Evolutionary conservation across 2,329 filamentous ascomycete species (phyloP).

Genomic region (Verticillium nonalfalfae): DNA sequence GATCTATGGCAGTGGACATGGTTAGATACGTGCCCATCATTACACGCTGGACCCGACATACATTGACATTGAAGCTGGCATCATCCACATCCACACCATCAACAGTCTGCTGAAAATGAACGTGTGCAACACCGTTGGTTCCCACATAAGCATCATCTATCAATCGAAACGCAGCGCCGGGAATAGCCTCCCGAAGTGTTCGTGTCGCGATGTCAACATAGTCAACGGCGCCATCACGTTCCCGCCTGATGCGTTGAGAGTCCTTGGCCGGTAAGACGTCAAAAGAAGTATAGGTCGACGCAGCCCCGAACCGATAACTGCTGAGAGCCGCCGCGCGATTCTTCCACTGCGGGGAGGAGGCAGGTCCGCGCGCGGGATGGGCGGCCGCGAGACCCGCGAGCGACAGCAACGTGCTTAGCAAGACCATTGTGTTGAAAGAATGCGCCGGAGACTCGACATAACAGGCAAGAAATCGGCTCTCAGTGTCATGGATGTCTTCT

Average conservation of each 20-base stretch:
- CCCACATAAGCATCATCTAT: conserved; percentile 41
- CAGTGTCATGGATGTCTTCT: not conserved
- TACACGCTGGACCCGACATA: conserved; percentile 20
- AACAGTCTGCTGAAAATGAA: conserved; percentile 48
- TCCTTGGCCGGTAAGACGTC: not conserved
- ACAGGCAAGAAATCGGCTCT: not conserved
- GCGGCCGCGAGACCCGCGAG: not conserved
- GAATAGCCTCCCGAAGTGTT: conserved; percentile 24
- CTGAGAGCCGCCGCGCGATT: not conserved
- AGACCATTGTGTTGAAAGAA: not conserved
- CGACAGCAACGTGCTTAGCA: not conserved
- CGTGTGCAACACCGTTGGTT: conserved; percentile 42
- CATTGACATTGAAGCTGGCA: conserved; percentile 48
- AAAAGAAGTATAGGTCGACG: not conserved
- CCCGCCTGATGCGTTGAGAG: not conserved
- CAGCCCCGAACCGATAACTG: not conserved
- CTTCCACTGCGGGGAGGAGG: not conserved
- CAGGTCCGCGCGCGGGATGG: not conserved
- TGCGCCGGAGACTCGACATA: not conserved
- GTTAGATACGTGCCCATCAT: conserved; percentile 2
- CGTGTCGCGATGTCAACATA: conserved; percentile 32
- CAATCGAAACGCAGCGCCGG: conserved; percentile 33
- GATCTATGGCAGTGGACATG: conserved; percentile 23
- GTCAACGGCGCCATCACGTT: not conserved
- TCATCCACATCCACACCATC: conserved; percentile 49